These are phyloP conservation scores for Sphagnum contortum DNA, from an alignment of 225 moss, liverwort and hornwort genomes.

Conservation along the genomic window DNA sequence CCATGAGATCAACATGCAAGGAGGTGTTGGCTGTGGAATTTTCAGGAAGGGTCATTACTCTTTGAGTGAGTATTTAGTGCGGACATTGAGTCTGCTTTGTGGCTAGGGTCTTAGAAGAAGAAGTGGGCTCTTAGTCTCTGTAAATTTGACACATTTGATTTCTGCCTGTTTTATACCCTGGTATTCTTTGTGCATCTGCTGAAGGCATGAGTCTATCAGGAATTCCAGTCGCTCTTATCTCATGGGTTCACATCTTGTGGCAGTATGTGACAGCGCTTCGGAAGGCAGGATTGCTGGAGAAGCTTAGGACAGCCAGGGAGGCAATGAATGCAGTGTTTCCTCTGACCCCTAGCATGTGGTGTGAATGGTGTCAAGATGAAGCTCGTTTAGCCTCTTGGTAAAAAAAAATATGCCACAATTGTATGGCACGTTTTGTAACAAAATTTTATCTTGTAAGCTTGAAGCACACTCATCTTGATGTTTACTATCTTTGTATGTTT, in stretches of 20 bases:
- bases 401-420: background rate
- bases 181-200: too few relatives aligned
- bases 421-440: background rate
- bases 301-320: constrained; percentile 81
- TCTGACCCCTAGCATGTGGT: constrained; percentile 77
- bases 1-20: background rate
- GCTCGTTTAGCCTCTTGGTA: constrained; percentile 75
- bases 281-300: constrained; percentile 63
- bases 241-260: constrained; percentile 10
- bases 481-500: too few relatives aligned
- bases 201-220: too few relatives aligned
- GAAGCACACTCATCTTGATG: too few relatives aligned
- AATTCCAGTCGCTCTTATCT: background rate
- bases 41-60: too few relatives aligned
- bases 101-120: too few relatives aligned
- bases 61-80: too few relatives aligned
- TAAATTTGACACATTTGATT: too few relatives aligned
- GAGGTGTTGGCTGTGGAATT: too few relatives aligned
- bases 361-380: constrained; percentile 92
- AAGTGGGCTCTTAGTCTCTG: too few relatives aligned
- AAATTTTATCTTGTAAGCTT: background rate
- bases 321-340: constrained; percentile 80
- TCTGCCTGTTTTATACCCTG: too few relatives aligned
- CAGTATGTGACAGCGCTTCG: constrained; percentile 69
- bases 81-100: too few relatives aligned